A percentile compares a stretch with the other conserved stretches of the same genome.
Evolutionary conservation across 768 basidiomycete species (phyloP).

Genomic region (Chalciporus sphaerocephalus): DNA sequence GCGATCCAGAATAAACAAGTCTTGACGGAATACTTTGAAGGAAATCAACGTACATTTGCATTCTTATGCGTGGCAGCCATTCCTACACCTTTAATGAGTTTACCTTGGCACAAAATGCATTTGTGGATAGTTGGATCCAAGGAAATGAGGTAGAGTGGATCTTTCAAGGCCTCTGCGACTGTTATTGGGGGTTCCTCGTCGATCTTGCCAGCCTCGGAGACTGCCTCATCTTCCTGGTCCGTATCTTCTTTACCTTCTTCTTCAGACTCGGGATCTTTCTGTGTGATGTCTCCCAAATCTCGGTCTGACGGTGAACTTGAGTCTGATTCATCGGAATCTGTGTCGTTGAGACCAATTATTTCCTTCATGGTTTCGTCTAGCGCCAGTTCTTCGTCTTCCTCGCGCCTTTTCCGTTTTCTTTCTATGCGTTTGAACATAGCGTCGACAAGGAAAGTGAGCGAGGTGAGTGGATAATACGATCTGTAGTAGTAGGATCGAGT

Average conservation of each 20-base stretch:
- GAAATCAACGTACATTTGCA: slow-evolving; percentile 54
- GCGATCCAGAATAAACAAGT: slow-evolving; percentile 1
- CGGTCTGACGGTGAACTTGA: slow-evolving; percentile 23
- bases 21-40: neutral
- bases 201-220: slow-evolving; percentile 21
- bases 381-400: slow-evolving; percentile 62
- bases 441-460: too few relatives aligned
- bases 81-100: slow-evolving; percentile 55
- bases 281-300: slow-evolving; percentile 37
- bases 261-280: slow-evolving; percentile 24
- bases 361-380: slow-evolving; percentile 62
- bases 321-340: slow-evolving; percentile 67
- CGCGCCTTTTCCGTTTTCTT: slow-evolving; percentile 55
- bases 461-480: too few relatives aligned
- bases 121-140: slow-evolving; percentile 50
- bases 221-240: slow-evolving; percentile 26
- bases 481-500: too few relatives aligned
- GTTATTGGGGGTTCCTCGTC: slow-evolving; percentile 44
- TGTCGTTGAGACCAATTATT: slow-evolving; percentile 63
- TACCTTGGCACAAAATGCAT: slow-evolving; percentile 71
- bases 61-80: slow-evolving; percentile 56
- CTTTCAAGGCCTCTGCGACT: slow-evolving; percentile 53
- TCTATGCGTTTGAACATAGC: slow-evolving; percentile 78
- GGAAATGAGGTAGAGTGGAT: slow-evolving; percentile 61
- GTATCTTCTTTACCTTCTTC: slow-evolving; percentile 18